A percentile compares a stretch with the other conserved stretches of the same genome.
Conservation (phyloP, 371 early-diverging fungal species). For the Thermomucor indicae-seudaticae region DNA sequence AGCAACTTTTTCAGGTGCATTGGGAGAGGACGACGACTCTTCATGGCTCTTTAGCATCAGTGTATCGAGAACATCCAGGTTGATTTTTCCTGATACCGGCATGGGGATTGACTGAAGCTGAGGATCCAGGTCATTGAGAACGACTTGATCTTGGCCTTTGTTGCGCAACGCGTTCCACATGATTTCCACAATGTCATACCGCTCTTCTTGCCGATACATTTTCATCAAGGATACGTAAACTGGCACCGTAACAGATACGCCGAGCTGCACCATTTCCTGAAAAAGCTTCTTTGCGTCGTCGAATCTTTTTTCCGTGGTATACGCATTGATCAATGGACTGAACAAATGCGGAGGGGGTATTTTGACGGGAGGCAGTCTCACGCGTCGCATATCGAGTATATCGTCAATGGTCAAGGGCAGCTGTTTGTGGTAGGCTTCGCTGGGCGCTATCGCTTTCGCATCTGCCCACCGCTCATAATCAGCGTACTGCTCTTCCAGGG, state of each 20-base stretch:
- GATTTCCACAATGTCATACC: slow-evolving; percentile 22
- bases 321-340: slow-evolving; percentile 23
- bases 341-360: slow-evolving; percentile 28
- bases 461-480: slow-evolving; percentile 3
- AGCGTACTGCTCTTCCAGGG: background rate
- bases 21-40: background rate
- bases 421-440: slow-evolving; percentile 7
- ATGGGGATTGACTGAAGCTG: slow-evolving; percentile 1
- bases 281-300: slow-evolving; percentile 12
- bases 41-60: background rate
- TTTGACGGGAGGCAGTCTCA: background rate
- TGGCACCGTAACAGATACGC: slow-evolving; percentile 7
- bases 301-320: slow-evolving; percentile 8
- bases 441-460: background rate
- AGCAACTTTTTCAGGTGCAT: background rate
- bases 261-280: slow-evolving; percentile 17
- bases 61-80: too few relatives aligned
- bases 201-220: slow-evolving; percentile 18
- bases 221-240: slow-evolving; percentile 30
- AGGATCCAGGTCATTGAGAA: slow-evolving; percentile 3
- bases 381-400: slow-evolving; percentile 13
- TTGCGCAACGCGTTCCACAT: slow-evolving; percentile 25
- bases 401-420: slow-evolving; percentile 33
- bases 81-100: background rate
- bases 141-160: background rate